These are phyloP conservation scores for Beauveria sp. DNA, from an alignment of 2,329 filamentous ascomycete genomes.

Conservation along the genomic window DNA sequence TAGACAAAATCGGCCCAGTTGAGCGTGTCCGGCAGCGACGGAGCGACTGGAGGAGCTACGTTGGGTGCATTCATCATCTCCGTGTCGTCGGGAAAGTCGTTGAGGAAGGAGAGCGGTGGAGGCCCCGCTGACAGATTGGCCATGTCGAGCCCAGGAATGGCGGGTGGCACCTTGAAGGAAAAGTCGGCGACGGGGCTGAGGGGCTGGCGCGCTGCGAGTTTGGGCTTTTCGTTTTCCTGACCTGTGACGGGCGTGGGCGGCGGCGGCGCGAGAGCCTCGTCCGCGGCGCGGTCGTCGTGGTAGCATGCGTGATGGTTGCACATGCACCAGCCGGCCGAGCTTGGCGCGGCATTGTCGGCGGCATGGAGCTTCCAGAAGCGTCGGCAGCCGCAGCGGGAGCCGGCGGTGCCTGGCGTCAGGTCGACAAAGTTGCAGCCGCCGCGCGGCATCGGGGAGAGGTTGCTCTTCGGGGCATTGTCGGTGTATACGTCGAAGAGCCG, in stretches of 20 bases:
- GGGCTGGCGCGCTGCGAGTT: conserved; percentile 36
- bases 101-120: conserved; percentile 27
- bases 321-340: conserved; percentile 50
- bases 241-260: conserved; percentile 22
- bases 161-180: conserved; percentile 31
- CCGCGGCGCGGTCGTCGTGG: conserved; percentile 40
- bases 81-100: conserved; percentile 22
- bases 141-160: conserved; percentile 34
- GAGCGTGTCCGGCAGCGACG: conserved; percentile 48
- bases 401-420: conserved; percentile 42
- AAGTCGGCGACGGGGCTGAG: conserved; percentile 46
- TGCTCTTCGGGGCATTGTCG: conserved; percentile 30
- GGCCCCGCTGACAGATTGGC: conserved; percentile 24
- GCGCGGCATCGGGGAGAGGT: conserved; percentile 34
- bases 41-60: conserved; percentile 24
- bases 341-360: conserved; percentile 26
- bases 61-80: conserved; percentile 14
- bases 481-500: conserved; percentile 50
- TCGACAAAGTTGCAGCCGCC: conserved; percentile 54
- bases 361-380: conserved; percentile 49
- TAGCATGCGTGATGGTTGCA: conserved; percentile 56
- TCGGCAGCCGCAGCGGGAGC: conserved; percentile 50
- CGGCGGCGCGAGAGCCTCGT: conserved; percentile 12
- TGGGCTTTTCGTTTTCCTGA: conserved; percentile 48
- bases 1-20: conserved; percentile 39